Conservation (phyloP, 768 basidiomycete genomes). For the Lentinula boryana region DNA sequence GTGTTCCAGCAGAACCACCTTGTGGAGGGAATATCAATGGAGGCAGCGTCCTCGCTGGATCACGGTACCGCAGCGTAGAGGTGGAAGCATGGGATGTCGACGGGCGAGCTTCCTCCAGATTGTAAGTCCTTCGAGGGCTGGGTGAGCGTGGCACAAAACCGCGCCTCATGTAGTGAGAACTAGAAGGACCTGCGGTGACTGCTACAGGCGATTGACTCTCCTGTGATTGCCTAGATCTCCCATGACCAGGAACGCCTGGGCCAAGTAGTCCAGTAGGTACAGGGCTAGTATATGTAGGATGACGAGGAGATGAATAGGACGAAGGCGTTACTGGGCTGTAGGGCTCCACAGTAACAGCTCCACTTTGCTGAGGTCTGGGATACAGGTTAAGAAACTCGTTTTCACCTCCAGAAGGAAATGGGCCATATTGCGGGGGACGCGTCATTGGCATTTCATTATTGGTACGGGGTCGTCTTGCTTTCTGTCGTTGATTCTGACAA, state of each 20-base stretch:
- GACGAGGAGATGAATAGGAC: not conserved
- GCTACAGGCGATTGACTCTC: not conserved
- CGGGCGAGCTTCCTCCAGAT: not conserved
- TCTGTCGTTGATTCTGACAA: conserved; percentile 79
- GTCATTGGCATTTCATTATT: conserved; percentile 47
- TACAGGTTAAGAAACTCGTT: conserved; percentile 8
- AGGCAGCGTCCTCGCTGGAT: conserved; percentile 28
- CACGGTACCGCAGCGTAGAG: conserved; percentile 12
- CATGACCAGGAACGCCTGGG: conserved; percentile 46
- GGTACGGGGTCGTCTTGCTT: conserved; percentile 69
- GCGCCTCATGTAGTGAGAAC: not conserved
- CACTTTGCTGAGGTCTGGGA: conserved; percentile 1
- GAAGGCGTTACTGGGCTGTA: not conserved
- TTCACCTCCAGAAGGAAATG: conserved; percentile 39
- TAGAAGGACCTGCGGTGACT: not conserved
- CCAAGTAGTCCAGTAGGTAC: conserved; percentile 39
- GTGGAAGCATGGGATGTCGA: not conserved
- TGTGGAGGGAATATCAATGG: conserved; percentile 20
- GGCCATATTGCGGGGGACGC: conserved; percentile 57
- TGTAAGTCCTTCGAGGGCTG: not conserved
- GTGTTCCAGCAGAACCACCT: not conserved
- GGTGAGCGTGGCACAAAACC: not conserved
- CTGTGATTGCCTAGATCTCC: conserved; percentile 17
- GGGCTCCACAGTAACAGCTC: not conserved
- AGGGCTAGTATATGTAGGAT: conserved; percentile 11